Percentiles rank a stretch among this genome's conserved stretches.
Conservation (phyloP, 331 rosid species). For the Pyracantha coccinea region DNA sequence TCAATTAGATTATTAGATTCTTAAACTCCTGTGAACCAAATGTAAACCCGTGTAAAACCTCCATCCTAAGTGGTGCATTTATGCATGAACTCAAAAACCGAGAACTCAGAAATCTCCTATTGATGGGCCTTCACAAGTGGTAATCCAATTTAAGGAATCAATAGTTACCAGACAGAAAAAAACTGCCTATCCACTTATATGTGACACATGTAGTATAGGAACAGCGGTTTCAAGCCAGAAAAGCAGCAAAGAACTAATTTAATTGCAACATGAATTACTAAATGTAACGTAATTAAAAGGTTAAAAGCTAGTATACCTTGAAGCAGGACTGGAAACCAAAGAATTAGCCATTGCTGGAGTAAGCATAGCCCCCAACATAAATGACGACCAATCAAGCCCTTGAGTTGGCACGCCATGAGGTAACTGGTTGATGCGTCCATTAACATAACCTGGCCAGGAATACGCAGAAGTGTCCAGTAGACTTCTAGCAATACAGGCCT, state of each 20-base stretch:
- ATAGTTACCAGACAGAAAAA: neutral
- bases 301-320: constrained; percentile 54
- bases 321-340: constrained; percentile 83
- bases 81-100: neutral
- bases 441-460: constrained; percentile 87
- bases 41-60: neutral
- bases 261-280: neutral
- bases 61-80: neutral
- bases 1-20: neutral
- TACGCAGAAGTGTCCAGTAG: constrained; percentile 86
- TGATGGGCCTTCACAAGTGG: neutral
- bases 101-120: neutral
- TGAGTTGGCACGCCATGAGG: constrained; percentile 79
- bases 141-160: neutral
- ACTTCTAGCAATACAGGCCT: constrained; percentile 91
- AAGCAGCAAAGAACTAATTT: neutral
- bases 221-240: neutral
- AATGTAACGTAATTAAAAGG: neutral
- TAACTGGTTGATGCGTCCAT: constrained; percentile 57
- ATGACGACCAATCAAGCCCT: constrained; percentile 83
- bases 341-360: constrained; percentile 58
- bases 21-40: neutral
- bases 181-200: neutral
- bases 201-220: neutral
- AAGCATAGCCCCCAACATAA: constrained; percentile 76